Evolutionary conservation across 768 basidiomycete genomes (phyloP), one percentile per base, ranked within the genome.

Genomic region (Phanerochaete carnosa): DNA sequence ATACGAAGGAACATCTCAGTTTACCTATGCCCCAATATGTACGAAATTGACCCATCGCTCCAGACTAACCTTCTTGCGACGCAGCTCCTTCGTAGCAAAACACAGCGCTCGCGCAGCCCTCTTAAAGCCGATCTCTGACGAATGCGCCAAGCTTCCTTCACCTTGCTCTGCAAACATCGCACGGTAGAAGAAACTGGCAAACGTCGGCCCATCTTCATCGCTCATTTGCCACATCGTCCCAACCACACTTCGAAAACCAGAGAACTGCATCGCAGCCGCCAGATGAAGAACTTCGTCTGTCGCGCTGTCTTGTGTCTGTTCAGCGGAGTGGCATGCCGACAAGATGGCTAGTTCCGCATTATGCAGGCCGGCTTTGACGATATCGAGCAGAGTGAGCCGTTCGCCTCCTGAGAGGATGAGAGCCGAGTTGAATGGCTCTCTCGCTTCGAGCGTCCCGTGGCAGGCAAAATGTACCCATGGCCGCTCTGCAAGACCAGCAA

Each of bases 141-240:
- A 9, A 23, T n/a, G 16, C 15, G 37, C 37, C 19, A 19, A 25
- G 47, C 23, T 13, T 35, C 15, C 16, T 11, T 32, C 13, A 7
- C 22, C 37, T 3, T 25, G 22, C 50, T 60, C 25, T 9, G 22
- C 52, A 13, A 47, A 25, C 2, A 59, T 6, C 3, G 15, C 30
- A 19, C 15, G 19, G 33, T 79, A 80, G 29, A 78, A 69, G 11
- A 64, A 63, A 22, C 61, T 63, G 5, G 74, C 68, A 55, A 79
- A 63, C 1, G 46, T 12, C 11, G 77, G 74, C 5, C 72, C 80
- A 58, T 76, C 70, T 1, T 62, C 58, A 57, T 81, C 80, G 19
- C 58, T 61, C 45, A 79, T 75, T 8, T 72, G 72, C 79, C 79
- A 80, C 76, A 81, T 72, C 19, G 80, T 81, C 5, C 68, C 79